Conservation (phyloP, 805 yeast genomes). For the Zygosaccharomyces bisporus region DNA sequence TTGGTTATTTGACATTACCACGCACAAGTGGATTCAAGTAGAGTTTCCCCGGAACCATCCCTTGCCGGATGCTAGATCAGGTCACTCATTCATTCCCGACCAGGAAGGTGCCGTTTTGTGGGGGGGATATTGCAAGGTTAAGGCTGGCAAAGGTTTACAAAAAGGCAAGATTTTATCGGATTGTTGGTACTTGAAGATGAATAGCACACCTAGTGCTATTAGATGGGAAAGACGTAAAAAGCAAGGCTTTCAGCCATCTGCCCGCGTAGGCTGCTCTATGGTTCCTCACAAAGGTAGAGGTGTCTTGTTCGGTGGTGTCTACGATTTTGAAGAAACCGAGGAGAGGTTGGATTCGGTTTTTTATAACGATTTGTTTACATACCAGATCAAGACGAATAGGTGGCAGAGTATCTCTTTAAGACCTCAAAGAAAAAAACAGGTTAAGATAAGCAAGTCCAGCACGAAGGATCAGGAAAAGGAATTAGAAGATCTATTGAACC, state of each 20-base stretch:
- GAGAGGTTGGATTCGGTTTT: slow-evolving; percentile 83
- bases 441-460: slow-evolving; percentile 43
- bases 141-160: slow-evolving; percentile 81
- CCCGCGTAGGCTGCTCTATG: slow-evolving; percentile 93
- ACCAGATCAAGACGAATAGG: slow-evolving; percentile 79
- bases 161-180: slow-evolving; percentile 88
- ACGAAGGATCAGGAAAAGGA: slow-evolving; percentile 64
- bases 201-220: slow-evolving; percentile 63
- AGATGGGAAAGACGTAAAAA: slow-evolving; percentile 89
- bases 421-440: slow-evolving; percentile 51
- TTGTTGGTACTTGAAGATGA: slow-evolving; percentile 85
- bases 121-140: slow-evolving; percentile 94
- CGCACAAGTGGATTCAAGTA: slow-evolving; percentile 86
- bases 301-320: slow-evolving; percentile 91
- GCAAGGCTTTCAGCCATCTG: slow-evolving; percentile 85
- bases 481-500: slow-evolving; percentile 74
- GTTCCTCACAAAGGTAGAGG: slow-evolving; percentile 89
- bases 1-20: slow-evolving; percentile 89
- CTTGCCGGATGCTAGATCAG: slow-evolving; percentile 87
- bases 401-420: slow-evolving; percentile 76
- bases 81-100: slow-evolving; percentile 79
- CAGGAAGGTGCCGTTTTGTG: slow-evolving; percentile 79
- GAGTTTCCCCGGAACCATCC: slow-evolving; percentile 80
- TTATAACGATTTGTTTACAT: slow-evolving; percentile 74
- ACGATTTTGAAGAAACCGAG: slow-evolving; percentile 91